These are phyloP conservation scores for Psilocybe azurescens DNA, from an alignment of 768 basidiomycete genomes.

Conservation along the genomic window DNA sequence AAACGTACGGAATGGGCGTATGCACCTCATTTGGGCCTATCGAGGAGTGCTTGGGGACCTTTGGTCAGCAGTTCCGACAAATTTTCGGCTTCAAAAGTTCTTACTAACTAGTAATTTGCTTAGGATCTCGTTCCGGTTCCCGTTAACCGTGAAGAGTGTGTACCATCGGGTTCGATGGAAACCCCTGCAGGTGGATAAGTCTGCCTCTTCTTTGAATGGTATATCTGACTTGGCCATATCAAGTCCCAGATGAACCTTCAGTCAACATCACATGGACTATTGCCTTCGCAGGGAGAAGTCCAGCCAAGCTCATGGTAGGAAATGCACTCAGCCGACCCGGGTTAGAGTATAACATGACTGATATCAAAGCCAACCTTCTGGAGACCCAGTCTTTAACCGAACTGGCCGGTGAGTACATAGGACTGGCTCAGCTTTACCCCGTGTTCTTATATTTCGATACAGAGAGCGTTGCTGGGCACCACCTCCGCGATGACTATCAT, in stretches of 20 bases:
- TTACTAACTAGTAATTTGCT: neutral
- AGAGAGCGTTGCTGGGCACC: conserved; percentile 32
- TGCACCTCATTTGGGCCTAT: conserved; percentile 34
- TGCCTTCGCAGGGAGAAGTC: conserved; percentile 31
- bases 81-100: neutral
- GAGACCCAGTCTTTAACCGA: conserved; percentile 27
- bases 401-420: conserved; percentile 24
- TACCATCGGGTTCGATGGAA: neutral
- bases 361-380: conserved; percentile 20
- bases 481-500: conserved; percentile 32
- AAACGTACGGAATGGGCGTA: conserved; percentile 33
- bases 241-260: conserved; percentile 11
- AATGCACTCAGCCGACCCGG: neutral
- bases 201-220: neutral
- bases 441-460: neutral
- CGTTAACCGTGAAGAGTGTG: neutral
- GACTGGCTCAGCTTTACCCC: neutral
- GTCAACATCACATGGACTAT: conserved; percentile 39
- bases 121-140: conserved; percentile 33
- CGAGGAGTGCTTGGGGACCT: conserved; percentile 30
- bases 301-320: conserved; percentile 22
- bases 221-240: neutral
- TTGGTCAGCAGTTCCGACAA: conserved; percentile 24
- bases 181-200: neutral
- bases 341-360: conserved; percentile 18